Percentiles rank a stretch among this genome's conserved stretches.
Evolutionary conservation across 2,329 filamentous ascomycete species (phyloP).

Genomic region (Blastomyces gilchristii): DNA sequence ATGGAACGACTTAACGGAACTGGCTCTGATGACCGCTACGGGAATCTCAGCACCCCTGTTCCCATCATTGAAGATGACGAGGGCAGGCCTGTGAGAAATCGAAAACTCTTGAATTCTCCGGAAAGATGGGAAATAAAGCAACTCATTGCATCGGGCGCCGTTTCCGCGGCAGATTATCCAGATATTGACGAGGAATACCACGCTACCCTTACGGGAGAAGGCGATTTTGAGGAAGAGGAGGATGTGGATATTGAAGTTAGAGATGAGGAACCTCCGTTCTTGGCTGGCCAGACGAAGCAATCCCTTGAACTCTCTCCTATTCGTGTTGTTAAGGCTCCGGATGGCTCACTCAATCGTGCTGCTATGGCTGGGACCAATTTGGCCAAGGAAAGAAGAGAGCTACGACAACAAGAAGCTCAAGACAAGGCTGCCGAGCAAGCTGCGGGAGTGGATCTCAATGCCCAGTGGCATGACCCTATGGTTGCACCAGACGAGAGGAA

Average conservation of each 20-base stretch:
- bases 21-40: slow-evolving; percentile 47
- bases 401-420: slow-evolving; percentile 79
- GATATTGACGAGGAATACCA: slow-evolving; percentile 92
- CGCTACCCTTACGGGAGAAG: slow-evolving; percentile 73
- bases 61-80: slow-evolving; percentile 55
- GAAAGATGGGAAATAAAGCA: slow-evolving; percentile 97
- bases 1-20: slow-evolving; percentile 64
- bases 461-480: slow-evolving; percentile 98
- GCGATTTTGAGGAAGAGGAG: slow-evolving; percentile 83
- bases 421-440: slow-evolving; percentile 64
- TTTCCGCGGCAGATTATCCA: slow-evolving; percentile 86
- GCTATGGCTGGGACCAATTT: slow-evolving; percentile 86
- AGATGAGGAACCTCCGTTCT: slow-evolving; percentile 92
- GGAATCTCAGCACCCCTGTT: slow-evolving; percentile 42
- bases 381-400: slow-evolving; percentile 79
- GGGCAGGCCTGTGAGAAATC: slow-evolving; percentile 50
- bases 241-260: slow-evolving; percentile 95
- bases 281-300: slow-evolving; percentile 92
- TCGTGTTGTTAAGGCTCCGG: slow-evolving; percentile 89
- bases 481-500: slow-evolving; percentile 70
- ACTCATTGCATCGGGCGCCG: slow-evolving; percentile 86
- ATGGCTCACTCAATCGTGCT: slow-evolving; percentile 93
- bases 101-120: slow-evolving; percentile 91
- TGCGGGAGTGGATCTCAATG: slow-evolving; percentile 68
- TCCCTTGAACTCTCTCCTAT: slow-evolving; percentile 92